Evolutionary conservation across 148 eudicot genomes (phyloP).

Genomic region (Pharnaceum exiguum): DNA sequence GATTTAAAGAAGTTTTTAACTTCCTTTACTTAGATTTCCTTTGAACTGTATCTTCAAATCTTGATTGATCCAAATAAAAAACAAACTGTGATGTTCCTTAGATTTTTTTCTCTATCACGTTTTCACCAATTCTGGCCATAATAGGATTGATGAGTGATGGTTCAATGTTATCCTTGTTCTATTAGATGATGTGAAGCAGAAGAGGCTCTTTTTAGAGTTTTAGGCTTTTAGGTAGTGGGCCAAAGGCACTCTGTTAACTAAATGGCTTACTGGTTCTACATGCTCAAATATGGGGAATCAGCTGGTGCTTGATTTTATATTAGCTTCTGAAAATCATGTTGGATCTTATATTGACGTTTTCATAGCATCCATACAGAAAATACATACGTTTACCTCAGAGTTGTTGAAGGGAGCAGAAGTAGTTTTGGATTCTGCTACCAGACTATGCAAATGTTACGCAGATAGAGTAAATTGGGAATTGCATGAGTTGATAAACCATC

Average conservation of each 20-base stretch:
- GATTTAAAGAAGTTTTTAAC: not conserved
- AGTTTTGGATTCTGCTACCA: constrained; percentile 59
- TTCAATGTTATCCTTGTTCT: not conserved
- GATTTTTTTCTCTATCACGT: not conserved
- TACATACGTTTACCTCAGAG: constrained; percentile 50
- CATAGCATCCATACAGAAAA: constrained; percentile 39
- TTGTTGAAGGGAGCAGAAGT: constrained; percentile 49
- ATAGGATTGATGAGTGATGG: not conserved
- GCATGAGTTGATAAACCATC: constrained; percentile 23
- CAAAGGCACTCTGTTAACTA: too few relatives aligned
- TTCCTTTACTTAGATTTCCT: not conserved
- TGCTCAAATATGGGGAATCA: too few relatives aligned
- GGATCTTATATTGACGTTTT: constrained; percentile 22
- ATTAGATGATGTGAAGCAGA: not conserved
- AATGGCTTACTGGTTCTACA: too few relatives aligned
- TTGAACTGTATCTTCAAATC: not conserved
- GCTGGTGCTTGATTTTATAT: not conserved
- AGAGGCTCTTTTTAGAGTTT: too few relatives aligned
- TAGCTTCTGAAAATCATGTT: not conserved
- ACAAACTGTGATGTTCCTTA: not conserved
- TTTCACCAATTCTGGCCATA: too few relatives aligned
- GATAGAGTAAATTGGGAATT: constrained; percentile 51
- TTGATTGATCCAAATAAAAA: not conserved
- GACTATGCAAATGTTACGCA: constrained; percentile 62
- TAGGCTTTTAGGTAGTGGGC: too few relatives aligned